Base-by-base conservation (phyloP, 345 rosid species). In the Rhodamnia argentea region DNA sequence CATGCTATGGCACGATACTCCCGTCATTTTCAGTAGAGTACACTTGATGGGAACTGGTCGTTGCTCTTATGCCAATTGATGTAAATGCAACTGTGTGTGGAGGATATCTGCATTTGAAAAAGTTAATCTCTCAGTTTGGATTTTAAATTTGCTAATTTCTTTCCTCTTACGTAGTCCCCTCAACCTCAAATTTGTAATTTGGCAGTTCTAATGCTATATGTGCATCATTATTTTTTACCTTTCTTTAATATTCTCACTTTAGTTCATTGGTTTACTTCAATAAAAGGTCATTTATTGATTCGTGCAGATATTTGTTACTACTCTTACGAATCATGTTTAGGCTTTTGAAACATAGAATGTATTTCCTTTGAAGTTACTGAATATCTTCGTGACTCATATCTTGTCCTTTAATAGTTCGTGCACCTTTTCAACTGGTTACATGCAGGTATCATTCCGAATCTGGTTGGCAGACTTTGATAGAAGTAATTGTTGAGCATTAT, bases 381-480 rank as follows among this genome's bases (percentile, higher is more conserved):
- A 56, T 3, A 55, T 83, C 23, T 84, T 84, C 9, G 75, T 3
- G 32, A 44, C 47, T 64, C 44, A 4, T 3, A 11, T 64, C 44
- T 29, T 84, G 54, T 44, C 27, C 37, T 23, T 44, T 44, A 50
- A 29, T 84, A 13, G 42, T 7, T 62, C 3, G 44, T 15, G 10
- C n/a, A 37, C 47, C 44, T 37, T 37, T 14, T 70, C 81, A 16
- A 75, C 83, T 85, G 23, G 47, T 20, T 54, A 44, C 82, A 62
- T 85, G 85, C 88, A 97, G 98, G 91, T 97, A 97, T 89, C 99
- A 97, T 92, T 97, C 99, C 42, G 98, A 94, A 90, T 92, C 95
- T 53, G 98, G 99, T 84, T 97, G 99, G 99, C 92, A 92, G 88
- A 93, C 98, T 70, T 84, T 96, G 88, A 20, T 91, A 87, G 99